Evolutionary conservation across 306 rosid species (phyloP).

Genomic region (Dalbergia cochinchinensis): DNA sequence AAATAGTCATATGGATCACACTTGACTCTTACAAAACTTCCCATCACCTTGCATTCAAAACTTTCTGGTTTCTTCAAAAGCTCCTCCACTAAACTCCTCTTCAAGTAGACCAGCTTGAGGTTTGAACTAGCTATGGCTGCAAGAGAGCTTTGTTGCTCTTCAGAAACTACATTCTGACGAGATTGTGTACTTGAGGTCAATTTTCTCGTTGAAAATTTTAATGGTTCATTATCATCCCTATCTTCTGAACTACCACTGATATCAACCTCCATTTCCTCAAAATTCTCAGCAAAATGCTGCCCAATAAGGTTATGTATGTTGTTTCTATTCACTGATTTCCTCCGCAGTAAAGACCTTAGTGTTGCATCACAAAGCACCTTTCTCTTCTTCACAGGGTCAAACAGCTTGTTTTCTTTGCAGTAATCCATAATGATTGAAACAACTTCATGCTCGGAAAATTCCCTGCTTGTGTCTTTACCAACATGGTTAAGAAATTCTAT

Average conservation of each 20-base stretch:
- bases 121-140: constrained; percentile 69
- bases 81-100: constrained; percentile 74
- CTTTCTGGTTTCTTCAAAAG: constrained; percentile 61
- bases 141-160: constrained; percentile 51
- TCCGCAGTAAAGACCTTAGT: constrained; percentile 59
- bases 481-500: constrained; percentile 64
- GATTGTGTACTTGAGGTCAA: constrained; percentile 40
- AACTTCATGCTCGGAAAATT: constrained; percentile 70
- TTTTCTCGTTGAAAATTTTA: constrained; percentile 45
- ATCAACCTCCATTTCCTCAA: constrained; percentile 57
- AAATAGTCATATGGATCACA: constrained; percentile 72
- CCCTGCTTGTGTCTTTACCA: constrained; percentile 55
- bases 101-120: constrained; percentile 74
- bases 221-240: constrained; percentile 39
- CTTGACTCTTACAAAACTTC: constrained; percentile 75
- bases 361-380: constrained; percentile 64
- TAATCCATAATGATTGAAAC: constrained; percentile 61
- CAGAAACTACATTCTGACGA: constrained; percentile 39
- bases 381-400: constrained; percentile 67
- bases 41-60: constrained; percentile 68
- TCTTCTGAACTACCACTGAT: constrained; percentile 57
- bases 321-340: constrained; percentile 64
- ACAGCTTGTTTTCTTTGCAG: constrained; percentile 68
- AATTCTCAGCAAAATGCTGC: constrained; percentile 71
- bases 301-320: constrained; percentile 58